phyloP scores from a whole-genome alignment of 2,329 filamentous ascomycete genomes.

The Fusarium acutatum region DNA sequence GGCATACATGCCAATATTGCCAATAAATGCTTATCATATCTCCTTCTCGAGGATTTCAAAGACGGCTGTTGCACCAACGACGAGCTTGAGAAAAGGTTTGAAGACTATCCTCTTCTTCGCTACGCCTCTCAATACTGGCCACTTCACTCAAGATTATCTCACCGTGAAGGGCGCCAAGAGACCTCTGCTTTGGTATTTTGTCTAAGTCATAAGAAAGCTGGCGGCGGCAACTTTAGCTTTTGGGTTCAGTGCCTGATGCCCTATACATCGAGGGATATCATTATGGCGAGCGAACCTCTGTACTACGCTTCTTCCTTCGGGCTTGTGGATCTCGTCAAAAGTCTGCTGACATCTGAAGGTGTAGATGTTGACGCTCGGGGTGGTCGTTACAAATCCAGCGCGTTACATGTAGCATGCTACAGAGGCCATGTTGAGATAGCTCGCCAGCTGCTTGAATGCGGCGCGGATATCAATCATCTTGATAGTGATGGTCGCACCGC shows the following conservation, averaged over 20 bases:
- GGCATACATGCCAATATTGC: background rate
- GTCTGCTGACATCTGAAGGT: accelerated
- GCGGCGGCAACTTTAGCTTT: background rate
- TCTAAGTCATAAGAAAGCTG: background rate
- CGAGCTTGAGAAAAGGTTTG: background rate
- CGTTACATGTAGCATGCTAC: background rate
- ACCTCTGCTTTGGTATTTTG: accelerated
- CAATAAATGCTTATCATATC: background rate
- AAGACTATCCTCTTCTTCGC: background rate
- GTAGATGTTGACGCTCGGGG: background rate
- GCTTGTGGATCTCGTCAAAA: accelerated
- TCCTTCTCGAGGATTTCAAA: background rate
- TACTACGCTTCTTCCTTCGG: background rate
- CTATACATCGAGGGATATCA: accelerated
- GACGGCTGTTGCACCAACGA: background rate
- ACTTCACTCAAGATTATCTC: background rate
- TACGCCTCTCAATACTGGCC: background rate
- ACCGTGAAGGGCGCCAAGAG: background rate
- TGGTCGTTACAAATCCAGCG: background rate
- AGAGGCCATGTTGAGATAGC: background rate
- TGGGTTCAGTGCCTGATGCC: background rate
- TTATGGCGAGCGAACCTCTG: background rate
- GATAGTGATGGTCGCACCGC: background rate
- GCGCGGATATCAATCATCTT: background rate
- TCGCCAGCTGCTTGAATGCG: background rate